Evolutionary conservation across 768 basidiomycete genomes (phyloP), one percentile per base, ranked within the genome.

Genomic region (Agrocybe pediades): DNA sequence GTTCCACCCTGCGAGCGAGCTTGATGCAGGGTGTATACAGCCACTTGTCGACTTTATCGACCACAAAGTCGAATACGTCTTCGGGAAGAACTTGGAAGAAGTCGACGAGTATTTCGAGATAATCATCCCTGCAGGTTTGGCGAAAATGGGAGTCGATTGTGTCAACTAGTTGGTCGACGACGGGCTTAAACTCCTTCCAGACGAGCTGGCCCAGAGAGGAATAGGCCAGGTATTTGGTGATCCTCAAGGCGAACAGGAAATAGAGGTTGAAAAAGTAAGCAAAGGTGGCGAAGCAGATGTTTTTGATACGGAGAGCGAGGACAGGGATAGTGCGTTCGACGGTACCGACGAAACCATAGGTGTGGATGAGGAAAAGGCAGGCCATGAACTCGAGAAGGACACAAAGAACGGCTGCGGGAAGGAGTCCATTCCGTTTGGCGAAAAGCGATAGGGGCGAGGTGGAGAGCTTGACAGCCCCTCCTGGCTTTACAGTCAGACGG

Each of bases 401-500:
- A 39, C 45, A 56, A 23, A 56, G 39, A 24, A 56, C 36, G 21
- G 55, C 55, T 15, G 55, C 47, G 23, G 51, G 49, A 25, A 56
- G 36, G n/a, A 43, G 49, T 16, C 55, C 55, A 33, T 51, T 43
- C 17, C 26, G 55, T 15, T 42, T 39, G 29, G 51, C 46, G 49
- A 56, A 49, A 16, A 44, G 49, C 25, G 7, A 56, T 56, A 16
- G 49, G 47, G 21, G 48, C 42, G 23, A 33, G 48, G 33, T 41
- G 24, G 20, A 20, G 26, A 26, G 25, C 4, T 17, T 21, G 36
- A 40, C 33, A 5, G 17, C 30, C 15, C 23, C 26, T 39, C 46
- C 44, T 30, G 55, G 44, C 5, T 39, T 46, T 20, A 41, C 39
- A 7, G 50, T 29, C 26, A 56, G 49, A 39, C 55, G 55, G 15